A percentile compares a stretch with the other conserved stretches of the same genome.
phyloP scores from a whole-genome alignment of 495 filamentous ascomycete species.

The Penicillium maclennaniae region DNA sequence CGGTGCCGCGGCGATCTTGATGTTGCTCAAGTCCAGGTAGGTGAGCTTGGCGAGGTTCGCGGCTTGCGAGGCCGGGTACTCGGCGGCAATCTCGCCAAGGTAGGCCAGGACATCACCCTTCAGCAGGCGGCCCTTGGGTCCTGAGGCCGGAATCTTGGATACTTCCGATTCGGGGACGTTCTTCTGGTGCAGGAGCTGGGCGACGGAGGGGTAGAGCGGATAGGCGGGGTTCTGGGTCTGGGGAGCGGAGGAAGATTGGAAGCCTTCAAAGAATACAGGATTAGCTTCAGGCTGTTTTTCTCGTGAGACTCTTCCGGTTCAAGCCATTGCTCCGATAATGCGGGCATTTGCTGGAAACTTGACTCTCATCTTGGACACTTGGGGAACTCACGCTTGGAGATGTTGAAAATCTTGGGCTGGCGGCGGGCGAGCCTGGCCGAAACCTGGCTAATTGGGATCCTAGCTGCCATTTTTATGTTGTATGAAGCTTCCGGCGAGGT shows the following conservation, averaged over 20 bases:
- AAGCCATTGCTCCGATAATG: conserved; percentile 5
- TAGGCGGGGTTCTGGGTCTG: conserved; percentile 65
- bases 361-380: not conserved
- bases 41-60: conserved; percentile 65
- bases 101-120: conserved; percentile 96
- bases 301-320: not conserved
- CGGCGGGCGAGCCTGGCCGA: conserved; percentile 38
- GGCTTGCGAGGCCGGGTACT: conserved; percentile 66
- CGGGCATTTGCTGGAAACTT: conserved; percentile 1
- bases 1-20: conserved; percentile 75
- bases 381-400: conserved; percentile 39
- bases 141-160: conserved; percentile 77
- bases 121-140: conserved; percentile 82
- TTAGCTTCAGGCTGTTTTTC: conserved; percentile 3
- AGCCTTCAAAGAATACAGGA: conserved; percentile 14
- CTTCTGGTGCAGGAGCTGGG: conserved; percentile 72
- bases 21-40: conserved; percentile 91
- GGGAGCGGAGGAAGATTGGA: conserved; percentile 36
- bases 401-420: conserved; percentile 31
- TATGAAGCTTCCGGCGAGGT: conserved; percentile 6
- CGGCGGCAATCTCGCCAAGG: conserved; percentile 67
- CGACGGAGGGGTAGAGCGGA: conserved; percentile 83
- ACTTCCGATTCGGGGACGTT: conserved; percentile 66
- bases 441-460: conserved; percentile 32
- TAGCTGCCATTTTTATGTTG: conserved; percentile 36